Evolutionary conservation across 306 rosid species (phyloP).

Genomic region (Casuarina glauca): DNA sequence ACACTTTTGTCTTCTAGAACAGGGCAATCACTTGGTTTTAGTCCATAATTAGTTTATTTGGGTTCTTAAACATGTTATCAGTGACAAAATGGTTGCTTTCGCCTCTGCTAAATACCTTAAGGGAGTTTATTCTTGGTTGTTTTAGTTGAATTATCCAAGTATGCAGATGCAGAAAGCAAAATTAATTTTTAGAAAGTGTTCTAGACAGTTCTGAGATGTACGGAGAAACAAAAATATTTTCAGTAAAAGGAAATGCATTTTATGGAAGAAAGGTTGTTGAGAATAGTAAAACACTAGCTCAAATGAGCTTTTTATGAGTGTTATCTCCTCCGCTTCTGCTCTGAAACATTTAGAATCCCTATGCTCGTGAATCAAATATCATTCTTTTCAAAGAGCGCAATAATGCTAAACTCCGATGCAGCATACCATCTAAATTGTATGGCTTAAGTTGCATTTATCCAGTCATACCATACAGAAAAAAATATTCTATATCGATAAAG

Average conservation of each 20-base stretch:
- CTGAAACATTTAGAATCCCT: background rate
- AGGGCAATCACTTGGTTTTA: background rate
- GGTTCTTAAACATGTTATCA: background rate
- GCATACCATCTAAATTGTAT: conserved; percentile 1
- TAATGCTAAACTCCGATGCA: conserved; percentile 1
- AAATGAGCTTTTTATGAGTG: background rate
- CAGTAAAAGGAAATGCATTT: background rate
- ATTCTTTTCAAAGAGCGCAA: background rate
- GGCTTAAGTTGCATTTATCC: background rate
- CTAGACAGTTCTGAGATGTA: background rate
- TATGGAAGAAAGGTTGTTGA: background rate
- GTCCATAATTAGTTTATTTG: background rate
- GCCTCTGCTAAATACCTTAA: background rate
- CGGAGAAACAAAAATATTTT: background rate
- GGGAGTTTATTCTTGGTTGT: background rate
- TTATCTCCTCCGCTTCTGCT: background rate
- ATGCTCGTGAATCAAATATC: background rate
- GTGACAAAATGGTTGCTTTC: background rate
- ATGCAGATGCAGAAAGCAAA: background rate
- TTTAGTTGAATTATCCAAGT: background rate
- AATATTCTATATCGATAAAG: background rate
- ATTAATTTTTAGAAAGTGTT: background rate
- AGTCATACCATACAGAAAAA: background rate
- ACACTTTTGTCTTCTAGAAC: background rate
- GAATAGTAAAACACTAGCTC: no score